These are phyloP conservation scores for Magnusiomyces sp. DNA, from an alignment of 1,139 yeast genomes.

Conservation along the genomic window DNA sequence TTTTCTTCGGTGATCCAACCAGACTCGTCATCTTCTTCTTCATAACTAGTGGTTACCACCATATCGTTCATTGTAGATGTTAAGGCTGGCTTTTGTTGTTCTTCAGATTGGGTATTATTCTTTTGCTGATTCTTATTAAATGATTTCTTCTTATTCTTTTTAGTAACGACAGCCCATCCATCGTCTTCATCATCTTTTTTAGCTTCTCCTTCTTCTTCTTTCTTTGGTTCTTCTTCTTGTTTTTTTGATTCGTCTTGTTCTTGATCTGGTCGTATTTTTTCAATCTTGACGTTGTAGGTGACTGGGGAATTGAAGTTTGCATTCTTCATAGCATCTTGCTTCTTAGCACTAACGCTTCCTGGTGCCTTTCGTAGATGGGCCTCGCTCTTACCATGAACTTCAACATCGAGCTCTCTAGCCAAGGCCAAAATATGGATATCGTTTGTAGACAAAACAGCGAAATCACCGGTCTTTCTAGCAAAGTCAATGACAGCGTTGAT, in stretches of 20 bases:
- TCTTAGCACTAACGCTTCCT: conserved; percentile 1
- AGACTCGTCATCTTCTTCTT: conserved; percentile 52
- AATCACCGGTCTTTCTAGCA: conserved; percentile 88
- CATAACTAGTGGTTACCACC: conserved; percentile 21
- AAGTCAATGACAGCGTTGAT: conserved; percentile 63
- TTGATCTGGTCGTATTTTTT: conserved; percentile 7
- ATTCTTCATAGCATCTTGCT: neutral
- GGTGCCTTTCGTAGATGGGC: conserved; percentile 41
- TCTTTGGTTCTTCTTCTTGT: conserved; percentile 14
- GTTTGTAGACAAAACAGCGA: conserved; percentile 73
- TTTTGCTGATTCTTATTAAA: conserved; percentile 10
- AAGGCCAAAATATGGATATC: conserved; percentile 90
- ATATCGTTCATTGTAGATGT: conserved; percentile 8
- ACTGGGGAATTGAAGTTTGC: conserved; percentile 11
- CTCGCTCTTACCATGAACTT: conserved; percentile 47
- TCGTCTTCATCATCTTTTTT: conserved; percentile 28
- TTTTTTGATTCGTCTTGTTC: conserved; percentile 1
- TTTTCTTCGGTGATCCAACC: conserved; percentile 96
- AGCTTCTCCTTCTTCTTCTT: conserved; percentile 16
- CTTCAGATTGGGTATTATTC: conserved; percentile 1
- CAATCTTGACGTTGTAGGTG: conserved; percentile 9
- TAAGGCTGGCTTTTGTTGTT: neutral
- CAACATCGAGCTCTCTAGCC: conserved; percentile 77
- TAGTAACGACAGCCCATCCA: conserved; percentile 27
- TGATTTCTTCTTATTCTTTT: conserved; percentile 18